Evolutionary conservation across 192 early-diverging fungal genomes (phyloP).

Genomic region (Gamsiella multidivaricata): DNA sequence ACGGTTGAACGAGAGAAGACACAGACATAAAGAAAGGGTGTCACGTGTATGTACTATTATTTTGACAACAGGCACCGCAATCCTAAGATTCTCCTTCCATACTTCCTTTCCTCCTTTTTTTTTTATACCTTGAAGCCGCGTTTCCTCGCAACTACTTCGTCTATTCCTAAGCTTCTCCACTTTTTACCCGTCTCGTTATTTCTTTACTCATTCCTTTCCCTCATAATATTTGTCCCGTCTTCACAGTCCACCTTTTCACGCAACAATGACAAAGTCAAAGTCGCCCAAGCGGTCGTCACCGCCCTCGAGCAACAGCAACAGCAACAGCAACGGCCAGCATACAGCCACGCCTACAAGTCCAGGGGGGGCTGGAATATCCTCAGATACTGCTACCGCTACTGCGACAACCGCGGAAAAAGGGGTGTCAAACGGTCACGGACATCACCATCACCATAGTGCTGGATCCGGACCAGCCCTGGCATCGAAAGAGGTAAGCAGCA

Average conservation of each 20-base stretch:
- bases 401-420: neutral
- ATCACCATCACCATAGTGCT: slow-evolving; percentile 5
- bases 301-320: slow-evolving; percentile 18
- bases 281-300: slow-evolving; percentile 45
- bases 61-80: neutral
- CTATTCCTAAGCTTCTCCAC: neutral
- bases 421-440: neutral
- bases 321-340: slow-evolving; percentile 10
- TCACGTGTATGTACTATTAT: no score
- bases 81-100: neutral
- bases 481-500: slow-evolving; percentile 29
- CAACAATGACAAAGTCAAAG: slow-evolving; percentile 31
- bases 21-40: no score
- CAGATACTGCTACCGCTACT: neutral
- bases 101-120: neutral
- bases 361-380: neutral
- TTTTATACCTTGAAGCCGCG: no score
- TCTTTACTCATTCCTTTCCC: no score
- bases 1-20: neutral
- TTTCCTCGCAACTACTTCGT: neutral
- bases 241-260: neutral
- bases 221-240: no score
- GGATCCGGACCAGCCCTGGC: slow-evolving; percentile 19
- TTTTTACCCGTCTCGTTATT: neutral
- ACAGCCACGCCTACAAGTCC: no score